These are phyloP conservation scores for Aspergillus melleus DNA, from an alignment of 2,329 filamentous ascomycete genomes.

Conservation along the genomic window DNA sequence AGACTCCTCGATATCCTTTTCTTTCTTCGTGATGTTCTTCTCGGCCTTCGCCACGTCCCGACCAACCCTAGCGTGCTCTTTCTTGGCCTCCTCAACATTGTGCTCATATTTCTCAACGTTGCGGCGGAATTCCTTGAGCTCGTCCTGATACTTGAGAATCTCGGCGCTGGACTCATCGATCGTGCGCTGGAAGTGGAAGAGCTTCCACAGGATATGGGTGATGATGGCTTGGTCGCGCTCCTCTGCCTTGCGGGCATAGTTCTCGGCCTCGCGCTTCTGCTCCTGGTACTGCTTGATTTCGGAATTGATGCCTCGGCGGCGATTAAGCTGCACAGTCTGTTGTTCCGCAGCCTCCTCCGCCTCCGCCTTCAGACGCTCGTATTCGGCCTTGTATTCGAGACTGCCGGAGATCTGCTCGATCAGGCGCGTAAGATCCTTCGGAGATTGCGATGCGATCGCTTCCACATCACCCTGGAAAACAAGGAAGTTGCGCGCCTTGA, in stretches of 20 bases:
- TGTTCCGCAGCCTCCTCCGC: conserved; percentile 85
- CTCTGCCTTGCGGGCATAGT: conserved; percentile 84
- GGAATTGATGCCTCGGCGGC: conserved; percentile 90
- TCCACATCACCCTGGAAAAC: conserved; percentile 99
- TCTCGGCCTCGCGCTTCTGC: conserved; percentile 93
- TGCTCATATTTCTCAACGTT: conserved; percentile 83
- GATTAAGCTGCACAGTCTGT: conserved; percentile 82
- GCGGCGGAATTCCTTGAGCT: conserved; percentile 87
- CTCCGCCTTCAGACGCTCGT: conserved; percentile 84
- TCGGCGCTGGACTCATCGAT: conserved; percentile 90
- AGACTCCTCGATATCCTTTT: conserved; percentile 82
- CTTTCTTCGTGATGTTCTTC: conserved; percentile 78
- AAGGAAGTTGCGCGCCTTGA: conserved; percentile 96
- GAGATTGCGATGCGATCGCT: conserved; percentile 91
- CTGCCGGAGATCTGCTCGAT: conserved; percentile 98
- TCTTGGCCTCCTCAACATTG: conserved; percentile 76
- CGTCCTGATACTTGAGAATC: conserved; percentile 91
- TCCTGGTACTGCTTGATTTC: conserved; percentile 98
- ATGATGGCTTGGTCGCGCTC: conserved; percentile 90
- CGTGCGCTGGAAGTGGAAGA: conserved; percentile 89
- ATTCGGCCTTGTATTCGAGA: conserved; percentile 89
- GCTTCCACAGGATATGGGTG: conserved; percentile 92
- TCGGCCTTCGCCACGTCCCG: conserved; percentile 81
- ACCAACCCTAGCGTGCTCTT: conserved; percentile 75
- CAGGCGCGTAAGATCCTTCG: conserved; percentile 85